Percentiles rank a stretch among this genome's conserved stretches.
Conservation (phyloP, 2,329 filamentous ascomycete genomes). For the Parafenestella ontariensis region DNA sequence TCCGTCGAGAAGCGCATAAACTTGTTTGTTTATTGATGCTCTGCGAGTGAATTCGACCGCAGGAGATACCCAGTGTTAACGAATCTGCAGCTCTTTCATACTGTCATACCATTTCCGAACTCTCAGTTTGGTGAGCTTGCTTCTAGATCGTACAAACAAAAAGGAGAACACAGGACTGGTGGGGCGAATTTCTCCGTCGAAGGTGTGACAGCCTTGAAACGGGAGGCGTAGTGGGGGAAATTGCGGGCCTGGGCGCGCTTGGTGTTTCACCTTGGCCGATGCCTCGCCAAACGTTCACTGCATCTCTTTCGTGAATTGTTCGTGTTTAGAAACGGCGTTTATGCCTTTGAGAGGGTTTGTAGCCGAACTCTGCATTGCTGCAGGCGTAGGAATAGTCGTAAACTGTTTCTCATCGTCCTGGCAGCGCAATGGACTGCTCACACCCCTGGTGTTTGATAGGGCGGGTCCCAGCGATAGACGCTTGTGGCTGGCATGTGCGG, state of each 20-base stretch:
- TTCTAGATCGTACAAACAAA: constrained; percentile 14
- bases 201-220: constrained; percentile 24
- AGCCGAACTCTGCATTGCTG: neutral
- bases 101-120: neutral
- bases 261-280: constrained; percentile 17
- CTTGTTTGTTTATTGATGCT: constrained; percentile 1
- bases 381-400: neutral
- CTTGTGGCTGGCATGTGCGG: neutral
- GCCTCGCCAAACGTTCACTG: neutral
- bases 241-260: constrained; percentile 16
- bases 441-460: neutral
- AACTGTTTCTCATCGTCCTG: too few species aligned
- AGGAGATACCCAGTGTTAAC: neutral
- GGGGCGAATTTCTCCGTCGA: constrained; percentile 23
- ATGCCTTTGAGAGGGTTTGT: neutral
- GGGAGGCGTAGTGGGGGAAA: constrained; percentile 19
- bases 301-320: neutral
- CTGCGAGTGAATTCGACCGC: neutral
- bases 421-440: too few species aligned
- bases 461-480: neutral
- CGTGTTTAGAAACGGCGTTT: neutral
- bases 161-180: constrained; percentile 11
- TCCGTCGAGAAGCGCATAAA: neutral
- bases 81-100: neutral
- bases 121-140: constrained; percentile 7